Evolutionary conservation across 495 filamentous ascomycete genomes (phyloP), one percentile per base, ranked within the genome.

Genomic region (Hyaloscypha bicolor): DNA sequence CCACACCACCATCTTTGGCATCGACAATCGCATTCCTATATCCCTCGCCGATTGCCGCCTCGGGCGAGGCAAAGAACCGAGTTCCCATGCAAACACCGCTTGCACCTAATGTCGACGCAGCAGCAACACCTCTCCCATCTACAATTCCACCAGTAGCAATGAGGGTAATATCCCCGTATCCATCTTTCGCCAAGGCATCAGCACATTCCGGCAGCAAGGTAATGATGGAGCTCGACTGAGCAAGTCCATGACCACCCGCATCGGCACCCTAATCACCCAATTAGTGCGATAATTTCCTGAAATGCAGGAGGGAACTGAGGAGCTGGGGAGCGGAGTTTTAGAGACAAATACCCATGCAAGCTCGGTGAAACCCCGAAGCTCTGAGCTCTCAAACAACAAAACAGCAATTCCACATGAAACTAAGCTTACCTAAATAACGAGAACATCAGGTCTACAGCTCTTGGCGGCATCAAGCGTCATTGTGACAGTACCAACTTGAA

Each of bases 101-200:
- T 4, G 90, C 90, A 0, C 90, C 90, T 2, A 91, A 76, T n/a
- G 77, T 79, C 4, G 89, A 58, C 0, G 83, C 84, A 0, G 90
- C 89, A 6, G 85, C 83, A 3, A 78, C 80, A 0, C 85, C 83
- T 14, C 89, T 76, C 3, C 82, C 83, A 70, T 91, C 89, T 2
- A 80, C 75, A 65, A 91, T 87, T 0, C 88, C 90, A 6, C 89
- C 90, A 0, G 90, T 86, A 0, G 88, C 90, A n/a, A 91, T 64
- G 2, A 91, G 60, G 1, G 86, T 81, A 59, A 88, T 79, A 21
- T 77, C 56, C 55, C 37, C 73, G 60, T 63, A 62, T 21, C 63
- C 70, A 1, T 70, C 62, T 9, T 63, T 69, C 25, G 70, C 65
- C 55, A 90, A 68, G 4, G 75, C 72, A 73, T 90, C 87, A 1